Conservation (phyloP, 345 rosid species). For the Linum trigynum region DNA sequence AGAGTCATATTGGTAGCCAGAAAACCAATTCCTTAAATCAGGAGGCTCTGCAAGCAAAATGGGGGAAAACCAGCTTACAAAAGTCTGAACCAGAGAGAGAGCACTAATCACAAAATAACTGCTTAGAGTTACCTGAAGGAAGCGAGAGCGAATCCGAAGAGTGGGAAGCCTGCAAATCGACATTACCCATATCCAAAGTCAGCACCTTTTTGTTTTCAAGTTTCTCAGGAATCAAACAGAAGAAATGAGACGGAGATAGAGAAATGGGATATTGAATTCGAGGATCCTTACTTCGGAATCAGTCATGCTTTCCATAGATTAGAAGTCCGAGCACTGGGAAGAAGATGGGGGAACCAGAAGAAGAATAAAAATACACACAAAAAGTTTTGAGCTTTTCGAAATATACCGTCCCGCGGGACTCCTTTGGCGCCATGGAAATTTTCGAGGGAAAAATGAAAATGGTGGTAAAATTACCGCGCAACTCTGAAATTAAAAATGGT, state of each 20-base stretch:
- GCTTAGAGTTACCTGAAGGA: background rate
- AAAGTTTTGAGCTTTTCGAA: no score
- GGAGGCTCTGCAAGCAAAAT: slow-evolving; percentile 40
- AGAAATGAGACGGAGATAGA: background rate
- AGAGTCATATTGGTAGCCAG: slow-evolving; percentile 50
- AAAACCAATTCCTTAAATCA: slow-evolving; percentile 50
- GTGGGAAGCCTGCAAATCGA: background rate
- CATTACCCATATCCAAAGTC: background rate
- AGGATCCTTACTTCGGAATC: background rate
- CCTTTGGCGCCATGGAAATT: no score
- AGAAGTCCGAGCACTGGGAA: background rate
- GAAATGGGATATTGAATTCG: no score
- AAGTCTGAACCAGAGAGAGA: no score
- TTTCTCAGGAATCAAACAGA: background rate
- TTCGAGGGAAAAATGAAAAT: no score
- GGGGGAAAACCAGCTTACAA: no score
- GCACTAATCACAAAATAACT: background rate
- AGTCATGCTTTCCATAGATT: background rate
- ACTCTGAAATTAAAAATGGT: no score
- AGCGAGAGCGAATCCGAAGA: background rate
- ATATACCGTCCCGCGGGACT: no score
- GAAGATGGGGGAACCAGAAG: background rate
- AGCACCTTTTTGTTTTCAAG: background rate
- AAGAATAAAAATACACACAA: no score
- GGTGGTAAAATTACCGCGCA: no score